Evolutionary conservation across 2,329 filamentous ascomycete genomes (phyloP), one percentile per base, ranked within the genome.

Genomic region (Fusarium temperatum): DNA sequence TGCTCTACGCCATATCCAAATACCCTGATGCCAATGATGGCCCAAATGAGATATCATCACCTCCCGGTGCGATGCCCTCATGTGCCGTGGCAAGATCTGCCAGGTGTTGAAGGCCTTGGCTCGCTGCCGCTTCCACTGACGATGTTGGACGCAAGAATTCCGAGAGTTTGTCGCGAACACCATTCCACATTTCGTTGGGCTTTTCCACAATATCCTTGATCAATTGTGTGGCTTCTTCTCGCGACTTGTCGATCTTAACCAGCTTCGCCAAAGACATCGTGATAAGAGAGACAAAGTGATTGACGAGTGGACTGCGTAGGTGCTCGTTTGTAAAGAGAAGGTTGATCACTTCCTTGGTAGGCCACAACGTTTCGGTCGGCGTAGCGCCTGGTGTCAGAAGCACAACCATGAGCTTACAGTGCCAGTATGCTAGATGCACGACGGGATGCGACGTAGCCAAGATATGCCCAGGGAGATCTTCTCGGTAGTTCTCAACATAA

Each of bases 401-500:
- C 58, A 90, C 89, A 15, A 89, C 86, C 24, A 94, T 84, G 14
- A 94, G 85, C 69, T 90, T 89, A 73, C 89, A 87, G 79, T 94
- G 91, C 88, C 92, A 93, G 81, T 93, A 94, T 24, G 88, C 88
- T 30, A 94, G 85, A 74, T 92, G 89, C 5, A 94, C 85, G 38
- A 92, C 79, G 8, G 89, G 89, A 55, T 87, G 84, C 7, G 84
- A 82, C 1, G 82, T 78, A 8, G 87, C 86, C 28, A 89, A 89
- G 32, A 91, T 83, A 48, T 86, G 85, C 18, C 85, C 82, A 8
- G 92, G 90, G 5, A 94, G 85, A 61, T 89, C 86, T 79, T 92
- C 90, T 13, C 90, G 87, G 80, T 92, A 92, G 65, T 91, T 86
- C 77, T 94, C 91, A 48, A 83, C 79, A 53, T 83, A 83, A 67